These are phyloP conservation scores for Boletus huronensis DNA, from an alignment of 768 basidiomycete genomes.

Conservation along the genomic window DNA sequence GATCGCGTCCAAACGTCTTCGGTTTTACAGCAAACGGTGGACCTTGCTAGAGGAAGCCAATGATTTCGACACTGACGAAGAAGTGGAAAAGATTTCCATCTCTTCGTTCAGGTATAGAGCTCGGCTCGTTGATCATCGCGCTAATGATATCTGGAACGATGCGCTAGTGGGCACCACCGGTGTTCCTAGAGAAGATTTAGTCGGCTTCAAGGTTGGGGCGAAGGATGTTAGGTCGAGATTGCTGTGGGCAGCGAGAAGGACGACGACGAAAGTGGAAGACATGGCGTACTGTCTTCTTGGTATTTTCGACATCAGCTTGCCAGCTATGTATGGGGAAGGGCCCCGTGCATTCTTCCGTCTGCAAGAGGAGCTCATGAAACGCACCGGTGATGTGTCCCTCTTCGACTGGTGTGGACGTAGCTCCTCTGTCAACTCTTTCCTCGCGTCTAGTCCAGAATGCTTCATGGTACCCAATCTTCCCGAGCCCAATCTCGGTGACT, in stretches of 20 bases:
- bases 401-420: constrained; percentile 26
- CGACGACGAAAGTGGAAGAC: constrained; percentile 28
- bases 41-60: constrained; percentile 22
- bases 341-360: constrained; percentile 27
- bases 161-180: constrained; percentile 17
- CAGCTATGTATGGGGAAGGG: constrained; percentile 28
- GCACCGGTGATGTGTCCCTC: constrained; percentile 21
- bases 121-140: constrained; percentile 21
- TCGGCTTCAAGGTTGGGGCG: constrained; percentile 13
- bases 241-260: constrained; percentile 28
- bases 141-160: constrained; percentile 6
- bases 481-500: constrained; percentile 1
- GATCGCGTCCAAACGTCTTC: constrained; percentile 26
- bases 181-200: constrained; percentile 6
- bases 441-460: constrained; percentile 18
- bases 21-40: constrained; percentile 28
- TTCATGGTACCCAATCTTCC: constrained; percentile 10
- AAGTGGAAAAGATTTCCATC: constrained; percentile 4
- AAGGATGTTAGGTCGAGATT: constrained; percentile 18
- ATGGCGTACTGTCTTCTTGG: constrained; percentile 31
- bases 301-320: constrained; percentile 28
- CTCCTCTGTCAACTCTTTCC: constrained; percentile 22
- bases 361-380: constrained; percentile 29
- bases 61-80: constrained; percentile 13
- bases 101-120: constrained; percentile 20